Conservation (phyloP, 176 grass and related monocot species). For the Avena insularis region DNA sequence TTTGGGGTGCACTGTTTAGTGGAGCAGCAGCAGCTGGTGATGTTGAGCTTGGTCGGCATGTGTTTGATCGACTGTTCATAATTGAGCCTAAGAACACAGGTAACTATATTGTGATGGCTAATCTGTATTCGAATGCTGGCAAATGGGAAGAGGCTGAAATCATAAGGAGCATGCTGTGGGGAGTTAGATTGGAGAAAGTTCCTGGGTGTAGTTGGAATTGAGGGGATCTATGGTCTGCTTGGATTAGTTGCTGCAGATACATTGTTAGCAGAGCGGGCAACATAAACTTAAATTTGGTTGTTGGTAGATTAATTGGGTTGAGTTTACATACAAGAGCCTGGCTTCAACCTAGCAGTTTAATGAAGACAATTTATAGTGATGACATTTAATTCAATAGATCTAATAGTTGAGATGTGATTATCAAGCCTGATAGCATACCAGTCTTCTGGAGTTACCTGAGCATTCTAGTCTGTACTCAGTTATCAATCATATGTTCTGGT, state of each 20-base stretch:
- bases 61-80: constrained; percentile 54
- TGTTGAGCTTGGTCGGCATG: constrained; percentile 50
- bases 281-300: constrained; percentile 40
- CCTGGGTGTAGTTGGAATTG: constrained; percentile 73
- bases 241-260: constrained; percentile 43
- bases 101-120: constrained; percentile 76
- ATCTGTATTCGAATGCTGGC: constrained; percentile 65
- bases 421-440: constrained; percentile 38
- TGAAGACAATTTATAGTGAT: constrained; percentile 39
- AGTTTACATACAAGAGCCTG: constrained; percentile 48
- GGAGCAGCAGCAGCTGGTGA: constrained; percentile 63
- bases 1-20: constrained; percentile 67
- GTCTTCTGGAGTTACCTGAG: constrained; percentile 31
- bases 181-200: constrained; percentile 62
- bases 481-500: neutral
- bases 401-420: constrained; percentile 48
- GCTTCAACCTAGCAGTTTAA: constrained; percentile 29
- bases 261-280: constrained; percentile 15
- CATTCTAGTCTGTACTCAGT: neutral
- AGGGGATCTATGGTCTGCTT: constrained; percentile 36
- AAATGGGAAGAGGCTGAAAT: constrained; percentile 75
- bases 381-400: constrained; percentile 30
- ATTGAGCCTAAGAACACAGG: constrained; percentile 77
- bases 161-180: constrained; percentile 63
- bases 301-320: constrained; percentile 41